A percentile compares a stretch with the other conserved stretches of the same genome.
Evolutionary conservation across 305 asterid species (phyloP).

Genomic region (Petunia hybrid): DNA sequence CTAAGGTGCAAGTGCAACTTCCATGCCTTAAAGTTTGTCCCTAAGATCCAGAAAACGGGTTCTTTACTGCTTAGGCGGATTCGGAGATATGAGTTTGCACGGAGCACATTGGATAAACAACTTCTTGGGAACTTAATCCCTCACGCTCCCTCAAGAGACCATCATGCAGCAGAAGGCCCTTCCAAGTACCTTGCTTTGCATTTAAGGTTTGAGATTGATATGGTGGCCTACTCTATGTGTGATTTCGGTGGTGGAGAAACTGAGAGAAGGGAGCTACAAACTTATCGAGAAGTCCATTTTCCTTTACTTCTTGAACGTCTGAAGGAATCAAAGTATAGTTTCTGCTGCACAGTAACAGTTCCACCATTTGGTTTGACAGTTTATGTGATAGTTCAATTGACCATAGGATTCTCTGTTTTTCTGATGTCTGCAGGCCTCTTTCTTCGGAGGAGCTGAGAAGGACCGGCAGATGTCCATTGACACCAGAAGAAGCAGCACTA

Average conservation of each 20-base stretch:
- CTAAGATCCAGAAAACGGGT: conserved; percentile 69
- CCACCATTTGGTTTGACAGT: neutral
- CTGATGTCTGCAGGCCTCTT: conserved; percentile 47
- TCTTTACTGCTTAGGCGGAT: conserved; percentile 70
- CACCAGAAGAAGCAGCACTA: conserved; percentile 96
- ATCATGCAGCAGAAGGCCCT: conserved; percentile 38
- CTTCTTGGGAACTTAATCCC: conserved; percentile 79
- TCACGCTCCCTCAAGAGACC: conserved; percentile 38
- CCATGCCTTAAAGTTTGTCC: conserved; percentile 80
- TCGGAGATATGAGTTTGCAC: conserved; percentile 52
- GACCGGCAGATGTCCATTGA: conserved; percentile 84
- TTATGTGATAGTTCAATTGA: neutral
- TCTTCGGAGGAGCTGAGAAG: conserved; percentile 66
- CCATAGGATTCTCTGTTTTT: neutral
- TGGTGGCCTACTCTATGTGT: conserved; percentile 97
- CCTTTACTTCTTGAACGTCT: conserved; percentile 78
- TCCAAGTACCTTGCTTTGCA: conserved; percentile 86
- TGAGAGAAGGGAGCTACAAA: conserved; percentile 69
- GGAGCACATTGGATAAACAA: conserved; percentile 63
- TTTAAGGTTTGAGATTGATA: conserved; percentile 91
- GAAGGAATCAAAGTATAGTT: conserved; percentile 59
- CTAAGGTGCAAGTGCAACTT: conserved; percentile 96
- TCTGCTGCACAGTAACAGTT: neutral
- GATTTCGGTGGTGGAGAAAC: conserved; percentile 87
- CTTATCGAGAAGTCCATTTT: conserved; percentile 84